Conservation (phyloP, 2,329 filamentous ascomycete species). For the Alternaria solani region DNA sequence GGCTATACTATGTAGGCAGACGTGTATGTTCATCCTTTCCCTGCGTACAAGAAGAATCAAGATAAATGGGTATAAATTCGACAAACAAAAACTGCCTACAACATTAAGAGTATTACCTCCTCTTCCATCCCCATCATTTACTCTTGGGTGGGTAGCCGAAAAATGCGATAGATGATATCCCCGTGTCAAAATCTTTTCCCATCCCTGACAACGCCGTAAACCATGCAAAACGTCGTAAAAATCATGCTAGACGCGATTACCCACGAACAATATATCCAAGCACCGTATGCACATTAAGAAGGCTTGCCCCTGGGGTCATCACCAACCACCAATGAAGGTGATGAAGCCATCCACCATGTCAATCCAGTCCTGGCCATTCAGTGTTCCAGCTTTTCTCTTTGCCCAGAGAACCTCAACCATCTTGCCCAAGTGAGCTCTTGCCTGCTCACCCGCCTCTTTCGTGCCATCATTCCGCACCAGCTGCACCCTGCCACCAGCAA, state of each 20-base stretch:
- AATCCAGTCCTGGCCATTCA: slow-evolving; percentile 49
- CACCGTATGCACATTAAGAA: not conserved
- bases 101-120: not conserved
- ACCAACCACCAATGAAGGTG: slow-evolving; percentile 43
- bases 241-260: slow-evolving; percentile 1
- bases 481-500: slow-evolving; percentile 39
- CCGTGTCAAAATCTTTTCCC: not conserved
- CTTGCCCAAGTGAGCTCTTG: slow-evolving; percentile 28
- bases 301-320: not conserved
- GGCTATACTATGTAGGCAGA: not conserved
- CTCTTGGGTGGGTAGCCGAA: not conserved
- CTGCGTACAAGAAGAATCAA: not conserved
- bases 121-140: not conserved
- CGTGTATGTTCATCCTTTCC: not conserved
- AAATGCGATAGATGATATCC: not conserved
- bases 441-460: slow-evolving; percentile 39
- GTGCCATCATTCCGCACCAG: slow-evolving; percentile 47
- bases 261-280: not conserved
- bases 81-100: not conserved
- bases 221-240: slow-evolving; percentile 4
- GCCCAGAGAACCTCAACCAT: slow-evolving; percentile 44
- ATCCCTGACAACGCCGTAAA: slow-evolving; percentile 1
- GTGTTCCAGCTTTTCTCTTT: slow-evolving; percentile 38
- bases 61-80: slow-evolving; percentile 5
- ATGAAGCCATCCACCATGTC: slow-evolving; percentile 47